Evolutionary conservation across 768 basidiomycete species (phyloP).

Genomic region (Mycena latifolia): DNA sequence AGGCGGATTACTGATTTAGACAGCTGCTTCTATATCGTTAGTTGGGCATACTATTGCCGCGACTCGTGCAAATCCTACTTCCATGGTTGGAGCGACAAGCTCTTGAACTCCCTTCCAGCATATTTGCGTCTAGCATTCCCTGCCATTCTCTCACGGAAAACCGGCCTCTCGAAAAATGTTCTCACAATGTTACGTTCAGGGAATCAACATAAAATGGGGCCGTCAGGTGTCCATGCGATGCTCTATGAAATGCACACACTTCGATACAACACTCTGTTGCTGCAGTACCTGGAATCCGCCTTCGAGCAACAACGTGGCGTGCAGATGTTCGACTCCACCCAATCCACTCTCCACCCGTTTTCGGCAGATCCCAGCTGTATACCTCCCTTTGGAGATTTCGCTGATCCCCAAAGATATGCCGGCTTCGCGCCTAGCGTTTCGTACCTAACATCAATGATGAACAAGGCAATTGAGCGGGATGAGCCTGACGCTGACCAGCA

Average conservation of each 20-base stretch:
- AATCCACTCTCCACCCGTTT: too few species aligned
- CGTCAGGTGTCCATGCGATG: constrained; percentile 33
- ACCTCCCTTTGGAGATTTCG: too few species aligned
- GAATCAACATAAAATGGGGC: constrained; percentile 44
- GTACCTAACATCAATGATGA: constrained; percentile 41
- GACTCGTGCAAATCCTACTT: too few species aligned
- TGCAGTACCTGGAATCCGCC: constrained; percentile 39
- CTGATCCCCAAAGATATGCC: too few species aligned
- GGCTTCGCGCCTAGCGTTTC: constrained; percentile 40
- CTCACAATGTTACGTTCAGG: constrained; percentile 31
- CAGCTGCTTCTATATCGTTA: too few species aligned
- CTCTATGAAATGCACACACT: constrained; percentile 38
- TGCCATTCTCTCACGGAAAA: constrained; percentile 30
- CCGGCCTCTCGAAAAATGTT: constrained; percentile 35
- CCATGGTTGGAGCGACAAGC: too few species aligned
- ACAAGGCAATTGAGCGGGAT: constrained; percentile 13
- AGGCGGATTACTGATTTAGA: too few species aligned
- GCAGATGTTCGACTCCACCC: too few species aligned
- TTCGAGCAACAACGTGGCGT: not conserved
- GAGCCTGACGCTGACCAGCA: constrained; percentile 8
- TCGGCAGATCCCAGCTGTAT: too few species aligned
- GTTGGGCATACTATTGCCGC: too few species aligned
- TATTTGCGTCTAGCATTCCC: constrained; percentile 37
- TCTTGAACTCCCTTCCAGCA: constrained; percentile 33
- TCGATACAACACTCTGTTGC: constrained; percentile 32